Percentiles rank a stretch among this genome's conserved stretches.
Evolutionary conservation across 2,329 filamentous ascomycete genomes (phyloP).

Genomic region (Diaporthe citri): DNA sequence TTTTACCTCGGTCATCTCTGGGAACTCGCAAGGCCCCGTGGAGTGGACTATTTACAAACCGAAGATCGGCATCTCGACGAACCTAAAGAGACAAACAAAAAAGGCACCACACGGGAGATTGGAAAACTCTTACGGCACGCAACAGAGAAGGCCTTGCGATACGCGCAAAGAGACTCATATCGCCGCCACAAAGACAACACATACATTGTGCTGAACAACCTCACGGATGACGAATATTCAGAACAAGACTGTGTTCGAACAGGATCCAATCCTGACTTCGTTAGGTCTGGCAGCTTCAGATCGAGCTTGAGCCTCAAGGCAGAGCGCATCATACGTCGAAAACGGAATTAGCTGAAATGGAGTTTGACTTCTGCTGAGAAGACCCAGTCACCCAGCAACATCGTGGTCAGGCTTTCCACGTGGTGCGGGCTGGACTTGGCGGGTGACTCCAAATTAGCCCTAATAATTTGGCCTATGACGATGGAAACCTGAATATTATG

Average conservation of each 20-base stretch:
- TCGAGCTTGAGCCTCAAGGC: background rate
- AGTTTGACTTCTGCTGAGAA: background rate
- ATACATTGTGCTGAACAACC: background rate
- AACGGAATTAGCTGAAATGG: background rate
- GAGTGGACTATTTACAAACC: background rate
- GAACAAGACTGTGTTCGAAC: background rate
- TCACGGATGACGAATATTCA: background rate
- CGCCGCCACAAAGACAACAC: constrained; percentile 1
- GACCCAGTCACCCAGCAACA: too few relatives aligned
- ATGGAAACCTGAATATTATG: background rate
- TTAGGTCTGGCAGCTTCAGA: background rate
- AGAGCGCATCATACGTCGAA: constrained; percentile 4
- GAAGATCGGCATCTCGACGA: background rate
- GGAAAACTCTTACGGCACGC: background rate
- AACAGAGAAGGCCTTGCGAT: background rate
- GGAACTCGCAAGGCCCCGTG: background rate
- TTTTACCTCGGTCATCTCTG: constrained; percentile 5
- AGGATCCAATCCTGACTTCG: background rate
- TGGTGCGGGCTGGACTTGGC: background rate
- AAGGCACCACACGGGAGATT: background rate
- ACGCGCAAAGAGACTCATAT: background rate
- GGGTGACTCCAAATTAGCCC: background rate
- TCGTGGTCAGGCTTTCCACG: background rate
- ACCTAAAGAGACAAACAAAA: background rate
- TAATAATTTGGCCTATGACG: background rate